Conservation (phyloP, 2,329 filamentous ascomycete species). For the Penicillium sp. region DNA sequence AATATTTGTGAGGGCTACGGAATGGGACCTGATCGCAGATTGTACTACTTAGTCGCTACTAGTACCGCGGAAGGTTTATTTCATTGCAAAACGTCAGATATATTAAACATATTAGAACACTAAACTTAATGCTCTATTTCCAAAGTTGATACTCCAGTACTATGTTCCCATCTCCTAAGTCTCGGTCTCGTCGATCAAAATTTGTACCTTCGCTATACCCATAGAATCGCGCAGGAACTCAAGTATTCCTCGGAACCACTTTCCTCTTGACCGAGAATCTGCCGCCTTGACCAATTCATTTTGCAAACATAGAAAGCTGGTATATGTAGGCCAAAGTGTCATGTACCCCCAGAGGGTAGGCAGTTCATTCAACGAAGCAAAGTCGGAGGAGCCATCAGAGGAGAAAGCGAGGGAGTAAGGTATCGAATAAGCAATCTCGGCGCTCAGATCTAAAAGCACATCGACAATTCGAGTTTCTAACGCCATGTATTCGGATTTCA, state of each 20-base stretch:
- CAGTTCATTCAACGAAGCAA: not conserved
- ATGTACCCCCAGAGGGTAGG: conserved; percentile 12
- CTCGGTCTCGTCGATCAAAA: not conserved
- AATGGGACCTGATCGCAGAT: no score
- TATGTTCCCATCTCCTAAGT: not conserved
- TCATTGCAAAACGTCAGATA: no score
- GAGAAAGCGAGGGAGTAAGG: conserved; percentile 8
- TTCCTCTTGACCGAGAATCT: not conserved
- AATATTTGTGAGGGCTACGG: no score
- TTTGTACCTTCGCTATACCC: conserved; percentile 13
- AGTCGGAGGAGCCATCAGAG: conserved; percentile 3
- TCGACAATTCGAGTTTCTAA: conserved; percentile 1
- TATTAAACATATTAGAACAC: no score
- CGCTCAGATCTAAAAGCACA: not conserved
- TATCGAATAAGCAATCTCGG: conserved; percentile 12
- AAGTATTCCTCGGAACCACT: conserved; percentile 12
- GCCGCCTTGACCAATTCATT: not conserved
- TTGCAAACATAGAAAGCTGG: conserved; percentile 4
- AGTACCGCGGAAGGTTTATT: no score
- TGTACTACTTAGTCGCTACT: no score
- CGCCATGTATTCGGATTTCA: not conserved
- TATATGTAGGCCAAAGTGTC: conserved; percentile 9
- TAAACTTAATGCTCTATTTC: no score
- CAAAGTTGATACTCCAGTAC: no score
- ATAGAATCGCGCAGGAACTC: conserved; percentile 12